These are phyloP conservation scores for Candida palmyrensis DNA, from an alignment of 805 yeast genomes.

Conservation along the genomic window DNA sequence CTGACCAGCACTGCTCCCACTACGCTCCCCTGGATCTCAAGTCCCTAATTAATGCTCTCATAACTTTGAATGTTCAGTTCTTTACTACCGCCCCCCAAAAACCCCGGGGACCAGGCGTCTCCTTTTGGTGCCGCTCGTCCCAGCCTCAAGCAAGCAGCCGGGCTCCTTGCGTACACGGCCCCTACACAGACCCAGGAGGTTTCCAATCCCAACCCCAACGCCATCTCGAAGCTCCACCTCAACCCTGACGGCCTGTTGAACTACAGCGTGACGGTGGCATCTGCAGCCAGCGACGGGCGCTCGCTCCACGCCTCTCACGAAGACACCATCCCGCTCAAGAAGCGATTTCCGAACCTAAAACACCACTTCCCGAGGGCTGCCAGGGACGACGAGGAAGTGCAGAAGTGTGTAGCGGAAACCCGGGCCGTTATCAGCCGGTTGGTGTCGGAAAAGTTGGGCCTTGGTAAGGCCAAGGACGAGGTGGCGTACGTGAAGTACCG, in stretches of 20 bases:
- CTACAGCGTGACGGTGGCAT: constrained; percentile 21
- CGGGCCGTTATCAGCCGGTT: constrained; percentile 49
- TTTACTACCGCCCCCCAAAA: constrained; percentile 2
- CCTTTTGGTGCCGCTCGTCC: no score
- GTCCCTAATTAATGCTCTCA: background rate
- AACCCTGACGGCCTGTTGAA: constrained; percentile 24
- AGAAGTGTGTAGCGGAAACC: constrained; percentile 50
- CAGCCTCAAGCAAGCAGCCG: no score
- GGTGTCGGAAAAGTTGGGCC: constrained; percentile 35
- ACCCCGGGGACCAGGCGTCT: background rate
- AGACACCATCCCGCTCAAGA: constrained; percentile 58
- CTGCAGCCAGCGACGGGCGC: constrained; percentile 11
- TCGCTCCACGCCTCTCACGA: constrained; percentile 44
- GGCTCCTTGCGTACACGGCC: no score
- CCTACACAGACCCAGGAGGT: no score
- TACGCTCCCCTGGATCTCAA: no score
- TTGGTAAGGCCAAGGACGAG: constrained; percentile 29
- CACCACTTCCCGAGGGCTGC: constrained; percentile 37
- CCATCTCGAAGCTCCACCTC: constrained; percentile 17
- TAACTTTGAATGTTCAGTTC: constrained; percentile 1
- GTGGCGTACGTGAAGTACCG: constrained; percentile 12
- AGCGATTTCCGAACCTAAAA: constrained; percentile 29
- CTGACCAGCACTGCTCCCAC: no score
- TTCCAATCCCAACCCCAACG: constrained; percentile 3
- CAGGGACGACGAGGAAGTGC: constrained; percentile 44